Evolutionary conservation across 495 filamentous ascomycete species (phyloP).

Genomic region (Podospora tetraspora): DNA sequence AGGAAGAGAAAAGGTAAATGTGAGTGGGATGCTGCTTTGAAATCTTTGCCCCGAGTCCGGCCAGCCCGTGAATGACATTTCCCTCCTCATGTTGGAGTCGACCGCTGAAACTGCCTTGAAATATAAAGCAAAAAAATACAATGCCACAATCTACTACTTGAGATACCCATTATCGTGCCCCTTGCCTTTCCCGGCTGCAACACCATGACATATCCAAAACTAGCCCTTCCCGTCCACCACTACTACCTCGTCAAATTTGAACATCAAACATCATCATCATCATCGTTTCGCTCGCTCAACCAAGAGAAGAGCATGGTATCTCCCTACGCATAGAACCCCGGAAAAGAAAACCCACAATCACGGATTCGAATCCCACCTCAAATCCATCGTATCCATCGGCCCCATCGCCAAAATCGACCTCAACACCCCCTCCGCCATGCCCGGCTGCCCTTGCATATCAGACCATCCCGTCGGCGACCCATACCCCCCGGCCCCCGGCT

Average conservation of each 20-base stretch:
- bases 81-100: neutral
- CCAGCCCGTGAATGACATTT: neutral
- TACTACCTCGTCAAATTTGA: neutral
- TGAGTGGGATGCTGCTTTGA: neutral
- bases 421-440: conserved; percentile 46
- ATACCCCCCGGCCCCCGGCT: conserved; percentile 23
- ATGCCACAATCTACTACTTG: neutral
- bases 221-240: neutral
- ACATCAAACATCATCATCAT: neutral
- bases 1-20: neutral
- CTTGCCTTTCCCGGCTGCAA: neutral
- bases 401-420: conserved; percentile 44
- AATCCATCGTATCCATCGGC: conserved; percentile 42
- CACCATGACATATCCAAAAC: neutral
- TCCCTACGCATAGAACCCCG: neutral
- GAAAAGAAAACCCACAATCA: conserved; percentile 7
- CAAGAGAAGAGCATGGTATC: conserved; percentile 27
- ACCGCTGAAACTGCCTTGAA: neutral
- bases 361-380: conserved; percentile 26
- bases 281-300: neutral
- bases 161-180: neutral
- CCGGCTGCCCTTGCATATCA: conserved; percentile 30
- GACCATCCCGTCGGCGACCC: conserved; percentile 37
- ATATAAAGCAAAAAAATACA: neutral
- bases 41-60: neutral